Base-by-base conservation (phyloP, 352 stramenopile genomes). In the Phytophthora citricola region DNA sequence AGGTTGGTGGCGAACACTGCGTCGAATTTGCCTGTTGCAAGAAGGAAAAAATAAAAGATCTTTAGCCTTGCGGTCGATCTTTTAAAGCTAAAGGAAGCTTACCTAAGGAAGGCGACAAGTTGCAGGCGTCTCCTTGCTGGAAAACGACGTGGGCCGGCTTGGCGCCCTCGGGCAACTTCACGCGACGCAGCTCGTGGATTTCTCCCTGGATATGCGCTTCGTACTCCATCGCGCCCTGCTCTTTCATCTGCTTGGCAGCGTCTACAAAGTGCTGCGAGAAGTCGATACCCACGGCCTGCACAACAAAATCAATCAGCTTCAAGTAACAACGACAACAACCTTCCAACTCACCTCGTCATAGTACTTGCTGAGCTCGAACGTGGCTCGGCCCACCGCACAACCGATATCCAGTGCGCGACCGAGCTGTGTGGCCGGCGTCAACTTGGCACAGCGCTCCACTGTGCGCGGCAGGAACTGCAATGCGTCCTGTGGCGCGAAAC, bases 1-100 rank as follows among this genome's bases (percentile, higher is more conserved):
- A 99, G 70, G 70, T 99, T 99, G 38, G 92, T 96, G 46, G 97
- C 94, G 59, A 99, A 91, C 12, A 99, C 85, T 26, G 83, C 92
- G 74, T 99, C 96, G 66, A 99, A 99, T 31, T 85, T 90, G 46
- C 92, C 91, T 73, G 53, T 14, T 53, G 29, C 20, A 48, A 57
- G 15, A 5, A 58, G 53, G 17, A 32, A 14, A 26, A 47, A 14
- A 56, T 22, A 49, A 48, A 14, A 39, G 3, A 34, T 69, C 58
- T 10, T 78, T 50, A 58, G 81, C 68, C 29, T 80, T 72, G 17
- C 27, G 47, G 8, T 31, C 24, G 3, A 29, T 45, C 2, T 22
- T 24, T 39, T 44, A 97, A 70, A 38, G 73, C 78, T 76, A 63
- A 9, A 97, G 12, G 15, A 11, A 9, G 97, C 36, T 57, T 85